These are phyloP conservation scores for Neurospora sp. DNA, from an alignment of 495 filamentous ascomycete genomes.

Conservation along the genomic window DNA sequence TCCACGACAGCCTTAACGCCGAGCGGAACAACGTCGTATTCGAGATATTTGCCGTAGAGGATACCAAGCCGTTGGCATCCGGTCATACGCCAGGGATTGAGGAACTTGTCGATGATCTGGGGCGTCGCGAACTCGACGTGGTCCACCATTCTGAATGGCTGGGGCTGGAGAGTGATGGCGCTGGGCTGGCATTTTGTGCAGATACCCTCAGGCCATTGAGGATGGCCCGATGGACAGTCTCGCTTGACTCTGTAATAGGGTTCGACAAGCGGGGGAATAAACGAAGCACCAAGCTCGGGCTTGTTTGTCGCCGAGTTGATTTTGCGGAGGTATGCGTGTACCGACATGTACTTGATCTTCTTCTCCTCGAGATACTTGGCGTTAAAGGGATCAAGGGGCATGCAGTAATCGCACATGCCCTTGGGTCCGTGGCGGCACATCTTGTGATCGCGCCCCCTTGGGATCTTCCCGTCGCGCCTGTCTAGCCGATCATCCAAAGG, in stretches of 20 bases:
- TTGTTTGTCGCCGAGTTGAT: slow-evolving; percentile 95
- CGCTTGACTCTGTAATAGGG: slow-evolving; percentile 83
- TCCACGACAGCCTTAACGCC: slow-evolving; percentile 96
- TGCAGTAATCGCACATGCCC: slow-evolving; percentile 99
- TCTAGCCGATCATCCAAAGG: slow-evolving; percentile 77
- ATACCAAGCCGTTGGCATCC: slow-evolving; percentile 75
- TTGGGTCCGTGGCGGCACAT: slow-evolving; percentile 95
- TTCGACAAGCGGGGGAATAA: slow-evolving; percentile 90
- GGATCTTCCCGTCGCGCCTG: slow-evolving; percentile 87
- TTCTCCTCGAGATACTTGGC: slow-evolving; percentile 77
- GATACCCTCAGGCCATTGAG: slow-evolving; percentile 92
- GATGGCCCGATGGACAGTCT: slow-evolving; percentile 87
- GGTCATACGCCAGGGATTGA: slow-evolving; percentile 84
- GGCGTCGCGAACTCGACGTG: slow-evolving; percentile 91
- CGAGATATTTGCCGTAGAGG: slow-evolving; percentile 81
- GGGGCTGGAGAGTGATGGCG: slow-evolving; percentile 88
- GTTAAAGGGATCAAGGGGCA: slow-evolving; percentile 93
- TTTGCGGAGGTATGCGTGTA: slow-evolving; percentile 89
- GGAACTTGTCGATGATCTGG: slow-evolving; percentile 69
- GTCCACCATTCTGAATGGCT: slow-evolving; percentile 95
- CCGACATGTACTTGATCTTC: slow-evolving; percentile 97
- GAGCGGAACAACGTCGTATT: slow-evolving; percentile 86
- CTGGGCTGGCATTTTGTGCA: slow-evolving; percentile 98
- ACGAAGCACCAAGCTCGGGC: slow-evolving; percentile 79
- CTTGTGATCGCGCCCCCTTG: slow-evolving; percentile 59